Evolutionary conservation across 2,329 filamentous ascomycete genomes (phyloP).

Genomic region (Celoporthe dispersa): DNA sequence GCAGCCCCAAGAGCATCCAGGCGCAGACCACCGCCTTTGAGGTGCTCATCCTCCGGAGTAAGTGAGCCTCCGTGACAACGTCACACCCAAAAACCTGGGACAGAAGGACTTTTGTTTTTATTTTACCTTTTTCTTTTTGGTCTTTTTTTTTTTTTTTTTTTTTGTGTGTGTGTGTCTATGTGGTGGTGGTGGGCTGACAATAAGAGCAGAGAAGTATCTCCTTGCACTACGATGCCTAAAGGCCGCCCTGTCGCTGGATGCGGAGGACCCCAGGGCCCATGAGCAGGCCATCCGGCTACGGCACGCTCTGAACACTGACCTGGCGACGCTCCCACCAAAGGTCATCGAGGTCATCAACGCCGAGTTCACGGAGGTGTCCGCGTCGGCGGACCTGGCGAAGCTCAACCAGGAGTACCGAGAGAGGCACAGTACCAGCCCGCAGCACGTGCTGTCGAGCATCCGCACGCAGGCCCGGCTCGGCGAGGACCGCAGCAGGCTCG

Average conservation of each 20-base stretch:
- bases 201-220: slow-evolving; percentile 75
- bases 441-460: slow-evolving; percentile 67
- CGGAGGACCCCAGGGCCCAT: slow-evolving; percentile 72
- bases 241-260: slow-evolving; percentile 70
- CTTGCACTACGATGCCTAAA: slow-evolving; percentile 86
- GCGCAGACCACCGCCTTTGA: slow-evolving; percentile 88
- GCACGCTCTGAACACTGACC: slow-evolving; percentile 59
- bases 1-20: slow-evolving; percentile 78
- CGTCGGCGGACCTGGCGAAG: slow-evolving; percentile 61
- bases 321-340: slow-evolving; percentile 65
- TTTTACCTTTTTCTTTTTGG: background rate
- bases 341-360: slow-evolving; percentile 71
- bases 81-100: background rate
- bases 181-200: slow-evolving; percentile 32
- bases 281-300: slow-evolving; percentile 75
- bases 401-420: slow-evolving; percentile 70
- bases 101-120: background rate
- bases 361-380: slow-evolving; percentile 66
- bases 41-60: slow-evolving; percentile 83
- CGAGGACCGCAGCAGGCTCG: slow-evolving; percentile 58
- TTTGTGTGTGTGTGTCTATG: too few species aligned
- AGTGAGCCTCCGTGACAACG: slow-evolving; percentile 40
- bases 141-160: too few species aligned
- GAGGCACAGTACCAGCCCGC: slow-evolving; percentile 64
- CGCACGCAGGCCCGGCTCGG: slow-evolving; percentile 63